Conservation (phyloP, 371 early-diverging fungal genomes). For the Haplosporangium sp. region DNA sequence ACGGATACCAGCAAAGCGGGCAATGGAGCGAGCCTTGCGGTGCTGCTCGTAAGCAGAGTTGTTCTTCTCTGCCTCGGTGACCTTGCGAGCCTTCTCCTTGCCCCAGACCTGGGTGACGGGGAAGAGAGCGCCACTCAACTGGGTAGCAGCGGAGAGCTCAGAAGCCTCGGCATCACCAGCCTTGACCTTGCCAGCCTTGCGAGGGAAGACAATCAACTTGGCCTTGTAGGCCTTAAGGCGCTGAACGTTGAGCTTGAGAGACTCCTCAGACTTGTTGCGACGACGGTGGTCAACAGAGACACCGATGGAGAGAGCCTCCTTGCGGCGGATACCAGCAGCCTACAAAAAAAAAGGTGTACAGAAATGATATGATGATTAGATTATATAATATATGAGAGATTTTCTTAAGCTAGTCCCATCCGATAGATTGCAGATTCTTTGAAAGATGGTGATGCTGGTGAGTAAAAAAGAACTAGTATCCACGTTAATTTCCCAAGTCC, state of each 20-base stretch:
- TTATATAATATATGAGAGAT: too few species aligned
- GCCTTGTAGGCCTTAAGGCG: constrained; percentile 98
- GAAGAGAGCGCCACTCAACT: constrained; percentile 79
- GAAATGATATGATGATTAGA: too few species aligned
- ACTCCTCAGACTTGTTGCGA: constrained; percentile 97
- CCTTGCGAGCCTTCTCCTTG: constrained; percentile 83
- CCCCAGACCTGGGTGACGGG: constrained; percentile 78
- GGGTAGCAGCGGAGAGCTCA: constrained; percentile 77
- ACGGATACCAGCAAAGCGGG: constrained; percentile 87
- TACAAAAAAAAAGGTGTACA: constrained; percentile 31
- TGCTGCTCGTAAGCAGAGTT: constrained; percentile 86
- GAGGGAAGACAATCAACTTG: constrained; percentile 59
- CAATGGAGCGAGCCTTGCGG: constrained; percentile 90
- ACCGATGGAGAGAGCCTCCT: constrained; percentile 97
- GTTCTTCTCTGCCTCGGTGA: constrained; percentile 89
- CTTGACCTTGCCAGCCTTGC: constrained; percentile 91
- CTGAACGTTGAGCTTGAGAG: constrained; percentile 94
- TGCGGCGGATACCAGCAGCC: constrained; percentile 94
- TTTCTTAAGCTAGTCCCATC: too few species aligned
- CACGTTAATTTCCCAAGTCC: too few species aligned
- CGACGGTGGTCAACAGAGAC: constrained; percentile 99
- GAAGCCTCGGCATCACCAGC: constrained; percentile 79
- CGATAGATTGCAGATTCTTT: too few species aligned
- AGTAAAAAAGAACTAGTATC: too few species aligned
- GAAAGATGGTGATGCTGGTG: too few species aligned